Evolutionary conservation across 2,329 filamentous ascomycete genomes (phyloP).

Genomic region (Colletotrichum incanum): DNA sequence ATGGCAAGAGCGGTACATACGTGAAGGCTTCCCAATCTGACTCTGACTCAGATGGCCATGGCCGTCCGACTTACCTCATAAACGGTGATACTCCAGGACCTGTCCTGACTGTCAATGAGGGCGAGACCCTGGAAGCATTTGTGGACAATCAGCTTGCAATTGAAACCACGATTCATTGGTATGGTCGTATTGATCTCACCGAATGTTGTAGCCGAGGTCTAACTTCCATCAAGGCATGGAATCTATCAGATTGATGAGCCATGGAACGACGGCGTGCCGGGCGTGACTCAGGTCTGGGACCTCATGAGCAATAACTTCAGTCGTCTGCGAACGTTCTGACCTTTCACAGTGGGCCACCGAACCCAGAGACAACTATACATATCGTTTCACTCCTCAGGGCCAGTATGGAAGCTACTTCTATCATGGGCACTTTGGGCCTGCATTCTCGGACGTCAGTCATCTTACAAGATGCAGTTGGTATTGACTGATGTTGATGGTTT

Average conservation of each 20-base stretch:
- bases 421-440: constrained; percentile 28
- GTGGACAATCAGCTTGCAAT: constrained; percentile 33
- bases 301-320: too few relatives aligned
- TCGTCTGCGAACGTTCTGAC: neutral
- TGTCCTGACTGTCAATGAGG: constrained; percentile 18
- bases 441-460: constrained; percentile 28
- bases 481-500: neutral
- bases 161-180: constrained; percentile 34
- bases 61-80: constrained; percentile 27
- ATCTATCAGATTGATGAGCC: constrained; percentile 33
- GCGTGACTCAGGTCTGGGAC: constrained; percentile 16
- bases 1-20: neutral
- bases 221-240: constrained; percentile 16
- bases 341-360: constrained; percentile 24
- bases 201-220: neutral
- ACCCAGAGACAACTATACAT: constrained; percentile 33
- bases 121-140: constrained; percentile 25
- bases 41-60: constrained; percentile 17
- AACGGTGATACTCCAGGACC: constrained; percentile 30
- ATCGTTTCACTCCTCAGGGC: constrained; percentile 30
- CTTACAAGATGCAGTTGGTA: accelerated
- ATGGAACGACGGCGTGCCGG: constrained; percentile 35
- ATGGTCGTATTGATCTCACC: neutral
- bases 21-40: neutral
- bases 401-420: constrained; percentile 38